Evolutionary conservation across 2,329 filamentous ascomycete species (phyloP).

Genomic region (Coniella vitis): DNA sequence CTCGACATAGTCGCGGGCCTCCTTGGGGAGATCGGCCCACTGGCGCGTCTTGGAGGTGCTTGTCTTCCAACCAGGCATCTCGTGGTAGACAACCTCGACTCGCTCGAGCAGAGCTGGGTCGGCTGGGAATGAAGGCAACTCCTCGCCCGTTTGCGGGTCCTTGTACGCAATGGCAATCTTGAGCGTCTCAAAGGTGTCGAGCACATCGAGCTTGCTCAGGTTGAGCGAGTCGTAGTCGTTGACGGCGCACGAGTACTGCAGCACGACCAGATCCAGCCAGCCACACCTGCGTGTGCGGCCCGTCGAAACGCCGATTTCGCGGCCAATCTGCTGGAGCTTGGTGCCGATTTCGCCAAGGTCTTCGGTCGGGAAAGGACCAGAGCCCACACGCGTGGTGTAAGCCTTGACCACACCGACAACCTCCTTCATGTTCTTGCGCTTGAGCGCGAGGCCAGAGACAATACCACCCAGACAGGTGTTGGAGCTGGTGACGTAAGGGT

Average conservation of each 20-base stretch:
- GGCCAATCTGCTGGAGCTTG: conserved; percentile 33
- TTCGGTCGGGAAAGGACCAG: conserved; percentile 57
- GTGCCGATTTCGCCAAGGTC: conserved; percentile 31
- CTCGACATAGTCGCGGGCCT: conserved; percentile 59
- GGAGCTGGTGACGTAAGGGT: conserved; percentile 52
- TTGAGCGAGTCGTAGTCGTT: conserved; percentile 62
- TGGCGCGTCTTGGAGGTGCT: conserved; percentile 53
- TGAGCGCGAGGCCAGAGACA: conserved; percentile 50
- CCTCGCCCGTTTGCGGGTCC: conserved; percentile 35
- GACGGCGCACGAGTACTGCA: conserved; percentile 56
- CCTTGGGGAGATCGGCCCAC: conserved; percentile 56
- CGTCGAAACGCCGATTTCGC: conserved; percentile 34
- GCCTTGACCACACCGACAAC: conserved; percentile 60
- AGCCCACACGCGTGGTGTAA: conserved; percentile 55
- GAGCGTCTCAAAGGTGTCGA: conserved; percentile 68
- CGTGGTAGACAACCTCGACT: conserved; percentile 60
- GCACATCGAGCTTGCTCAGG: conserved; percentile 59
- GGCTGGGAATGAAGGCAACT: conserved; percentile 57
- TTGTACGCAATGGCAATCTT: conserved; percentile 69
- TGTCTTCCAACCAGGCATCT: conserved; percentile 62
- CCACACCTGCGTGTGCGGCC: conserved; percentile 53
- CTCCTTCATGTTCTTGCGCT: conserved; percentile 46
- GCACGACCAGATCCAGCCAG: conserved; percentile 55
- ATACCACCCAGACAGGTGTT: conserved; percentile 53
- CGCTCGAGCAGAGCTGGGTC: conserved; percentile 51